phyloP scores from a whole-genome alignment of 805 yeast genomes.

The Saccharomycopsis oosterbeekiorum region DNA sequence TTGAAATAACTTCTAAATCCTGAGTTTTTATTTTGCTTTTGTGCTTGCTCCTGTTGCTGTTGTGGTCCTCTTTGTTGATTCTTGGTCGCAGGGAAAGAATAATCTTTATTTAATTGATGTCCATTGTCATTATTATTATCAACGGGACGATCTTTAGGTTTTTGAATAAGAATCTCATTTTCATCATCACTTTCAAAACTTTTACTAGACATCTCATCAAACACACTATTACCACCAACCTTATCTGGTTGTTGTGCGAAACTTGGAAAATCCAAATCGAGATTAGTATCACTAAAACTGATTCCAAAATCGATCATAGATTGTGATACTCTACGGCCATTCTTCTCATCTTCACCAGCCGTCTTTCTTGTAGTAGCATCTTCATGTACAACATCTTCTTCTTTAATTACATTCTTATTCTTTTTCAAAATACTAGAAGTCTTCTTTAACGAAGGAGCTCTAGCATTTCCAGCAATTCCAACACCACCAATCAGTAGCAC shows the following conservation, averaged over 20 bases:
- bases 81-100: neutral
- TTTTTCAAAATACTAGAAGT: constrained; percentile 17
- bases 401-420: neutral
- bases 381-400: constrained; percentile 1
- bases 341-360: neutral
- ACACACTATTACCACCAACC: neutral
- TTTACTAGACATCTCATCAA: constrained; percentile 11
- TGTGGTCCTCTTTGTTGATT: neutral
- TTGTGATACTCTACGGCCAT: neutral
- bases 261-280: constrained; percentile 21
- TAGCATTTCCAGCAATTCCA: constrained; percentile 19
- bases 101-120: constrained; percentile 2
- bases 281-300: constrained; percentile 13
- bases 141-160: neutral
- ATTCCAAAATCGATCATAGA: constrained; percentile 14
- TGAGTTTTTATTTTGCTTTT: constrained; percentile 3
- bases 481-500: constrained; percentile 19
- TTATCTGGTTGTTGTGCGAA: neutral
- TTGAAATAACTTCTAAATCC: neutral
- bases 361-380: neutral
- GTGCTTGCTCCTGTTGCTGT: constrained; percentile 3
- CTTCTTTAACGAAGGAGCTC: constrained; percentile 10
- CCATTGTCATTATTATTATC: neutral
- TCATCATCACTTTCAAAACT: constrained; percentile 17
- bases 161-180: constrained; percentile 2